Evolutionary conservation across 805 yeast genomes (phyloP), one percentile per base, ranked within the genome.

Genomic region (Metschnikowia drakensbergensis): DNA sequence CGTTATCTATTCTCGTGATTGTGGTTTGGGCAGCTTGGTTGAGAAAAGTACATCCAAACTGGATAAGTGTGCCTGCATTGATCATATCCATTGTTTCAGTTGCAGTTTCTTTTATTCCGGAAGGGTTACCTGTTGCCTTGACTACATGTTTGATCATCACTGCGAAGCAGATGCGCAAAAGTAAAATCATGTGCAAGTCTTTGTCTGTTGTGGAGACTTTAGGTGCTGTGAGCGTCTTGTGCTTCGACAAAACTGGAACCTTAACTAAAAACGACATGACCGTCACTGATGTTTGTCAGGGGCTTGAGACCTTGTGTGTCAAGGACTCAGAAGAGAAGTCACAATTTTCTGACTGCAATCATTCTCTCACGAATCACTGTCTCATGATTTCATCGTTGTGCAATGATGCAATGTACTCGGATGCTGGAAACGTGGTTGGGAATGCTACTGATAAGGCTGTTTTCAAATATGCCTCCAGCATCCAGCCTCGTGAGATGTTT

Each of bases 141-240:
- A 79, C 76, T 56, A 77, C 71, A 50, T 82, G 67, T 57, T 63
- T 79, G 47, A 62, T 76, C 30, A 69, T 79, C 36, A 73, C 80
- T 27, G 81, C 83, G 17, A 58, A 60, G 35, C 65, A 64, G 40
- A 77, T 80, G 81, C 68, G 64, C 42, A 65, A 67, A 47, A 61
- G 66, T 50, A 70, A 74, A 43, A 70, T 79, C 31, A 63, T 77
- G 43, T 75, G 78, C 45, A 72, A 77, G 52, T 63, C 76, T 2
- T 61, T 77, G 45, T 61, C 76, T 11, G 71, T 74, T 26, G 78
- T 79, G 27, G 85, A 81, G 59, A 80, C 84, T 13, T 65, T 81
- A 53, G 86, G 84, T 11, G 71, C 80, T 11, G 77, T 80, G 23
- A 76, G 77, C 57, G 80, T 60, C 45, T 54, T 71, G 33, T 72